These are phyloP conservation scores for Leptomonas pyrrhocoris DNA, from an alignment of 208 protist genomes.

Conservation along the genomic window DNA sequence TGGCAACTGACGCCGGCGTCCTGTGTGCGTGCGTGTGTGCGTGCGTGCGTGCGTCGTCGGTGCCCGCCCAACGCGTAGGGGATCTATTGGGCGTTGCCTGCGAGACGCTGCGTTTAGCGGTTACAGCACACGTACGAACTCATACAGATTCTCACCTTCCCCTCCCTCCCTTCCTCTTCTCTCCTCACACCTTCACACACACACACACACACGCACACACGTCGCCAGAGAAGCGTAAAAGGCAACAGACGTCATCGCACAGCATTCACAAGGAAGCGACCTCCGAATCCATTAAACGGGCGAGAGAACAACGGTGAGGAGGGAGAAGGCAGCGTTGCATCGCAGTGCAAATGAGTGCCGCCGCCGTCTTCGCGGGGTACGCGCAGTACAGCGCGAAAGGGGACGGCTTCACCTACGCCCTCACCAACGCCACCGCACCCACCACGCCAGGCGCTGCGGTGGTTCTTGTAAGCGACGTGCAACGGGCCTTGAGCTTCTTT, in stretches of 20 bases:
- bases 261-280: too few species aligned
- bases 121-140: too few species aligned
- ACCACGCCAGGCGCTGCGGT: neutral
- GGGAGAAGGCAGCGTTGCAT: neutral
- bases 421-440: neutral
- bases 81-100: too few species aligned
- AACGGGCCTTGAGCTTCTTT: slow-evolving; percentile 15
- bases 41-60: too few species aligned
- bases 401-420: slow-evolving; percentile 26
- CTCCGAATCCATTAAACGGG: too few species aligned
- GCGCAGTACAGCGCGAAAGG: slow-evolving; percentile 22
- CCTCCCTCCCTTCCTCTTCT: neutral
- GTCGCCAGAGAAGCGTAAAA: too few species aligned
- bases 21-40: too few species aligned
- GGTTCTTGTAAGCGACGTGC: slow-evolving; percentile 9
- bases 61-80: too few species aligned
- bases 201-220: slow-evolving; percentile 1
- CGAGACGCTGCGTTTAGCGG: too few species aligned
- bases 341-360: neutral
- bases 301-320: neutral
- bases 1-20: too few species aligned
- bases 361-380: slow-evolving; percentile 18
- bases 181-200: neutral
- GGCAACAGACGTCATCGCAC: too few species aligned
- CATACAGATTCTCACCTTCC: neutral